Base-by-base conservation (phyloP, 2,329 filamentous ascomycete species). In the Apiospora koreana region DNA sequence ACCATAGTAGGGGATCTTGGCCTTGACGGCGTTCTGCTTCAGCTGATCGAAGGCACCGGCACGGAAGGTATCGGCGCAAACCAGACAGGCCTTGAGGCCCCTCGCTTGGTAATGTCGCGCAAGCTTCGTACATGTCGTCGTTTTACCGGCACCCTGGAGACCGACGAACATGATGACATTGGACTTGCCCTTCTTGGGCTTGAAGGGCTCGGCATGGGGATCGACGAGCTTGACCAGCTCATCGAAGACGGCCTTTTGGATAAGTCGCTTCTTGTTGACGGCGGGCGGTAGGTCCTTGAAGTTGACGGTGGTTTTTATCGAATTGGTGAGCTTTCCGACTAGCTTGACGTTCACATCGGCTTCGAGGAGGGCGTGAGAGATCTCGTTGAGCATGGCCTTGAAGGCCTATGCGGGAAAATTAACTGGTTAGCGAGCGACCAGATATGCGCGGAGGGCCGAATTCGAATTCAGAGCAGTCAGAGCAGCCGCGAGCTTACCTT, bases 131-230 rank as follows among this genome's bases (percentile, higher is more conserved):
- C 96, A 98, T 16, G 95, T 97, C 1, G 96, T 99, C 31, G 96
- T 99, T 83, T 99, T 99, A 81, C 96, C 96, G 6, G 95, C 94
- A 86, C 96, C 96, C 83, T 99, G 96, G 66, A 99, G 87, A 84
- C 96, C 96, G 73, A 99, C 96, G 81, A 99, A 98, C 96, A 99
- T 99, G 82, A 99, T 98, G 79, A 99, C 93, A 81, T 98, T 99
- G 73, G 92, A 87, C 81, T 94, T 96, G 74, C 95, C 94, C 84
- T 98, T 99, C 85, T 97, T 97, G 28, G 95, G 95, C 81, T 97
- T 96, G 87, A 97, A 99, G 0, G 95, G 92, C 75, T 97, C 95
- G 77, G 93, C 92, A 82, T 98, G 95, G 35, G 96, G 96, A 78
- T 99, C 94, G 75, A 99, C 96, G 67, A 99, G 91, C 78, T 94